Evolutionary conservation across 495 filamentous ascomycete genomes (phyloP), one percentile per base, ranked within the genome.

Genomic region (Lindgomyces ingoldianus): DNA sequence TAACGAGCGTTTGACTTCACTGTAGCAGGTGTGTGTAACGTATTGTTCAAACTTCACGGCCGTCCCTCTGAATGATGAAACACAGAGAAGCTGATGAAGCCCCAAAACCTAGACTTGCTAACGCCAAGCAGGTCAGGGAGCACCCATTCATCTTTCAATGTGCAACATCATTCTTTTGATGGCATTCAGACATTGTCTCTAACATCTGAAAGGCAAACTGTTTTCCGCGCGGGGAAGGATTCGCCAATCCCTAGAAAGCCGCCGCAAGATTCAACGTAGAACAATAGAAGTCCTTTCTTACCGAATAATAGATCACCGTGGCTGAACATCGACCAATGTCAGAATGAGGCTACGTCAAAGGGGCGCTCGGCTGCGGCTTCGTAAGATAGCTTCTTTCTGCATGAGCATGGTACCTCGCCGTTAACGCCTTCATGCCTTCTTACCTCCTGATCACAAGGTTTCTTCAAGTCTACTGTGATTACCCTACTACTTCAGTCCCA

Each of bases 121-220:
- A 52, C 26, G 49, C 10, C 6, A 33, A 25, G 30, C 49, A 11
- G 8, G 25, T 24, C 16, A 49, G 46, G 21, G 8, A 25, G 27
- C 18, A 27, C 4, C 49, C 18, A 25, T 16, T 52, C 22, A n/a
- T 16, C 3, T 12, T 16, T 11, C 49, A 33, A 24, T 14, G 16
- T 30, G 26, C 6, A 52, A 27, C 30, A 18, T 21, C 49, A 21
- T 52, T 24, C 49, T 47, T 21, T 16, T 27, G 18, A 33, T 9
- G 21, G 26, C 4, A 27, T 12, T 18, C n/a, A 18, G 18, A 39
- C 14, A 6, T 6, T 30, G 18, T 9, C 3, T 12, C 30, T 52
- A 30, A 14, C 49, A 52, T 52, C 24, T 52, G 49, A 52, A 52
- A 52, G 49, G 49, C 49, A 18, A 19, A 52, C 49, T 14, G 33